These are phyloP conservation scores for Micromonas pusilla DNA, from an alignment of 139 green algal genomes.

Conservation along the genomic window DNA sequence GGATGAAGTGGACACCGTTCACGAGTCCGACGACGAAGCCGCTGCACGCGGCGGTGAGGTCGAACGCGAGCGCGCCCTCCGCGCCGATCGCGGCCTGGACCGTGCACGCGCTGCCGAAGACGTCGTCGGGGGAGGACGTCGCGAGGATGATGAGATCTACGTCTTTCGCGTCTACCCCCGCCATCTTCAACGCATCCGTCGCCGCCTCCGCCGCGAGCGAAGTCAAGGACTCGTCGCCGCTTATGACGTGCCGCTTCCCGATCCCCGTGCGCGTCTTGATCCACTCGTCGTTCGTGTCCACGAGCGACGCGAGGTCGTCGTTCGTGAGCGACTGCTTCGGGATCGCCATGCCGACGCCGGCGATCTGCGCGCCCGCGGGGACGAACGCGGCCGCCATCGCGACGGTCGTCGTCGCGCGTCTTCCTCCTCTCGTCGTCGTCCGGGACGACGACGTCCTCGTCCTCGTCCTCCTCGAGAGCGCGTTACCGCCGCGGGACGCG, in stretches of 20 bases:
- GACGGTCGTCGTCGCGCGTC: neutral
- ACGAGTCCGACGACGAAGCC: conserved; percentile 92
- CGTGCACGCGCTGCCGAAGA: conserved; percentile 85
- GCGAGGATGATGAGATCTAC: conserved; percentile 88
- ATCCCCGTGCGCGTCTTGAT: conserved; percentile 86
- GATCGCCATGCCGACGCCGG: conserved; percentile 71
- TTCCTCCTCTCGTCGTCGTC: neutral
- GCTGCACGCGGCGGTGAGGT: conserved; percentile 94
- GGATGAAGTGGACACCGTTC: conserved; percentile 79
- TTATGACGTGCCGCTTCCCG: conserved; percentile 63
- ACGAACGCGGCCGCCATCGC: neutral
- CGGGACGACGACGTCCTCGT: neutral
- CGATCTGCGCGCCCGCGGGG: neutral
- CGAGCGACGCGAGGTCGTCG: conserved; percentile 72
- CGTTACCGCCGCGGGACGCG: neutral
- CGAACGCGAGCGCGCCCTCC: conserved; percentile 77
- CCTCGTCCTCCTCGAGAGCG: neutral
- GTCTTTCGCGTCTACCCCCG: conserved; percentile 63
- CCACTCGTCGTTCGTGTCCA: conserved; percentile 98
- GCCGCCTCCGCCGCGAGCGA: conserved; percentile 60
- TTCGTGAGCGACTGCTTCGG: conserved; percentile 78
- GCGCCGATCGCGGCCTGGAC: conserved; percentile 78
- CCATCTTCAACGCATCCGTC: conserved; percentile 75
- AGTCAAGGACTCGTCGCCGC: conserved; percentile 36
- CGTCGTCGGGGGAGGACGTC: conserved; percentile 90